A percentile compares a stretch with the other conserved stretches of the same genome.
These are phyloP conservation scores for Elymus sibiricus DNA, from an alignment of 176 grass and related monocot species.

Conservation along the genomic window DNA sequence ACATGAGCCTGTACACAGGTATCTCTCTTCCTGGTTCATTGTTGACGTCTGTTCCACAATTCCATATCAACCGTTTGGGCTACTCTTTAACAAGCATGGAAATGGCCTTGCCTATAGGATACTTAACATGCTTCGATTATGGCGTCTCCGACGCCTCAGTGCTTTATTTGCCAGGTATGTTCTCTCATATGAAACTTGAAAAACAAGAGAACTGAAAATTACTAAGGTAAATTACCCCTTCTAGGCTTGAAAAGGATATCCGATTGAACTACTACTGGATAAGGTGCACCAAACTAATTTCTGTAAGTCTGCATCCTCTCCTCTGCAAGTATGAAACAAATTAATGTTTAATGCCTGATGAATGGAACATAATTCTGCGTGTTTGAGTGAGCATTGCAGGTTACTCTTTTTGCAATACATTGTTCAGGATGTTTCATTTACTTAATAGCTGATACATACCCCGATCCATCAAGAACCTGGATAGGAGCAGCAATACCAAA, in stretches of 20 bases:
- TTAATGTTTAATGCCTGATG: not conserved
- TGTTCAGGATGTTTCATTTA: constrained; percentile 90
- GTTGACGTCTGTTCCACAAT: constrained; percentile 79
- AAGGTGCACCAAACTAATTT: constrained; percentile 79
- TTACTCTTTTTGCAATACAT: constrained; percentile 83
- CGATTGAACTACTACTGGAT: constrained; percentile 84
- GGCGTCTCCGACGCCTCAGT: constrained; percentile 77
- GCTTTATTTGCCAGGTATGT: constrained; percentile 76
- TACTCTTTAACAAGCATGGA: constrained; percentile 55
- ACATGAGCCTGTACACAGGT: constrained; percentile 43
- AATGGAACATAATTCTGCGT: constrained; percentile 1
- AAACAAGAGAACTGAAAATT: constrained; percentile 19
- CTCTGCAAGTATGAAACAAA: constrained; percentile 12
- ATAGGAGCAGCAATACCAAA: constrained; percentile 72
- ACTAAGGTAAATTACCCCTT: constrained; percentile 18
- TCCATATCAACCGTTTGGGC: constrained; percentile 63
- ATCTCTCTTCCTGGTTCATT: constrained; percentile 75
- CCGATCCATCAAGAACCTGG: constrained; percentile 65
- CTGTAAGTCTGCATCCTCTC: constrained; percentile 47
- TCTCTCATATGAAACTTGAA: constrained; percentile 9
- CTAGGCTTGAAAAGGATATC: constrained; percentile 87
- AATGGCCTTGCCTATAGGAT: constrained; percentile 61
- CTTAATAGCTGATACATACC: constrained; percentile 86
- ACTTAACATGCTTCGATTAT: constrained; percentile 75
- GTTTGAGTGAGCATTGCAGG: constrained; percentile 37